These are phyloP conservation scores for Xylariomycetidae sp. DNA, from an alignment of 2,329 filamentous ascomycete species.

Conservation along the genomic window DNA sequence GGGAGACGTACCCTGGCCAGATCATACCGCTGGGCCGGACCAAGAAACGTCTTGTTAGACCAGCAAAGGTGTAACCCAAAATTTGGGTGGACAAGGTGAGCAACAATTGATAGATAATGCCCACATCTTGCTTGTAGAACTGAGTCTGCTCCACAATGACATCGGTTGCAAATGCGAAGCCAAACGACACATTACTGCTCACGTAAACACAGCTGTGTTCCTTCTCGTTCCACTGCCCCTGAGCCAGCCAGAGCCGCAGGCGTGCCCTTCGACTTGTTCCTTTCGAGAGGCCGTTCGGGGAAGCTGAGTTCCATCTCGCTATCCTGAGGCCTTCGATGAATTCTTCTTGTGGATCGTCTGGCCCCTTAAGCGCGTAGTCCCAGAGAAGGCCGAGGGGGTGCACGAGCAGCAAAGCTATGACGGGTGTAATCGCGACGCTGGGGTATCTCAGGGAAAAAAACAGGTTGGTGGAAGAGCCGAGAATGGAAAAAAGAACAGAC, in stretches of 20 bases:
- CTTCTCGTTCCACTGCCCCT: constrained; percentile 82
- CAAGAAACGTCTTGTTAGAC: constrained; percentile 73
- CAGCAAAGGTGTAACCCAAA: constrained; percentile 80
- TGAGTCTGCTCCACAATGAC: constrained; percentile 87
- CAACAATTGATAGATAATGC: constrained; percentile 73
- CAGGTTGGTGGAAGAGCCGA: constrained; percentile 78
- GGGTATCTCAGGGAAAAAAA: constrained; percentile 90
- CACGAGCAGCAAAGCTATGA: constrained; percentile 80
- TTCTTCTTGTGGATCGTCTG: constrained; percentile 47
- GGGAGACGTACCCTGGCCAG: too few species aligned
- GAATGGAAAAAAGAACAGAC: constrained; percentile 73
- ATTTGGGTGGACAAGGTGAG: constrained; percentile 84
- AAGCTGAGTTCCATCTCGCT: constrained; percentile 5
- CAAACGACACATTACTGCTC: constrained; percentile 84
- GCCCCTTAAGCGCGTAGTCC: constrained; percentile 65
- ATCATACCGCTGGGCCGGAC: constrained; percentile 87
- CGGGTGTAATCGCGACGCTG: constrained; percentile 82
- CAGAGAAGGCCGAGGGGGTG: constrained; percentile 78
- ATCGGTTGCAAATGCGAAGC: constrained; percentile 84
- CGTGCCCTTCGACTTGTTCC: constrained; percentile 33
- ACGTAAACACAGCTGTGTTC: constrained; percentile 87
- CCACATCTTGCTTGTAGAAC: constrained; percentile 79
- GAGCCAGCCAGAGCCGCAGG: constrained; percentile 68
- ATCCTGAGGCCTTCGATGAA: constrained; percentile 51
- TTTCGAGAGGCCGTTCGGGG: constrained; percentile 7